A percentile compares a stretch with the other conserved stretches of the same genome.
Evolutionary conservation across 345 rosid genomes (phyloP).

Genomic region (Noccaea caerulescens): DNA sequence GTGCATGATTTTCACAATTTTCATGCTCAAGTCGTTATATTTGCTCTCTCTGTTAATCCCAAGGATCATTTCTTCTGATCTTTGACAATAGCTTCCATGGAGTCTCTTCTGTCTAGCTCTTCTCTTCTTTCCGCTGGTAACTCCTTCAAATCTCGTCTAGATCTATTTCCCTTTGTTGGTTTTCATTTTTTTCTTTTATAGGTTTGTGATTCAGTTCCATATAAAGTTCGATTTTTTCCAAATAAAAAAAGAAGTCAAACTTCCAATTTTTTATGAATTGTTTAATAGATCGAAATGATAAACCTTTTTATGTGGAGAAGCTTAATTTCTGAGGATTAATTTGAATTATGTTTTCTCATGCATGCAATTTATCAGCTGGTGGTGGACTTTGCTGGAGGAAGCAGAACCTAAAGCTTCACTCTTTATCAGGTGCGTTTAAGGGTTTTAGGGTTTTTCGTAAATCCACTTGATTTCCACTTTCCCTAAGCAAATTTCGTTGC

Average conservation of each 20-base stretch:
- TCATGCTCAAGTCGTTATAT: background rate
- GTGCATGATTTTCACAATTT: background rate
- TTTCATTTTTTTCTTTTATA: background rate
- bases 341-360: constrained; percentile 32
- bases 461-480: background rate
- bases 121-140: constrained; percentile 52
- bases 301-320: background rate
- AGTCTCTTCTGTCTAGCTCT: constrained; percentile 55
- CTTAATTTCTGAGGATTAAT: constrained; percentile 18
- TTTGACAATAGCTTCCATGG: constrained; percentile 49
- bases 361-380: constrained; percentile 41
- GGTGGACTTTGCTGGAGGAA: constrained; percentile 40
- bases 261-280: constrained; percentile 12
- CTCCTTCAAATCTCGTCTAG: constrained; percentile 3
- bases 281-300: constrained; percentile 11
- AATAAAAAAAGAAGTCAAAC: background rate
- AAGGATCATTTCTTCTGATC: constrained; percentile 16
- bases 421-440: constrained; percentile 39
- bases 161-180: background rate
- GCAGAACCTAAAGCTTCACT: constrained; percentile 37
- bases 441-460: background rate
- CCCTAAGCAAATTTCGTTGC: constrained; percentile 8
- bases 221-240: background rate
- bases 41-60: background rate
- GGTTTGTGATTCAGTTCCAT: constrained; percentile 19